Conservation (phyloP, 805 yeast genomes). For the Suhomyces tanzawaensis region DNA sequence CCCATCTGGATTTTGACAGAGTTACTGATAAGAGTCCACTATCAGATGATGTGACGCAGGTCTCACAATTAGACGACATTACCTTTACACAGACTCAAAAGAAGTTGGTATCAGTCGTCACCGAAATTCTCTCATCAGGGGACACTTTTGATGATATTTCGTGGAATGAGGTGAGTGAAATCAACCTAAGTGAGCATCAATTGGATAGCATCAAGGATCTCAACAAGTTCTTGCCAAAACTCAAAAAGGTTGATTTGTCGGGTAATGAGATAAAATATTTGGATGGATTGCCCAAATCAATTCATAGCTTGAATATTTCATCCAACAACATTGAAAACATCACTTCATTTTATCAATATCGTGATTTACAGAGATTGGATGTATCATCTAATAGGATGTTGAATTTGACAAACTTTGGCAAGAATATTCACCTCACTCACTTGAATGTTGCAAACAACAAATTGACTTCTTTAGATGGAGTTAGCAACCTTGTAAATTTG, state of each 20-base stretch:
- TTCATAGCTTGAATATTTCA: constrained; percentile 39
- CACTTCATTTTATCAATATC: constrained; percentile 39
- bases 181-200: constrained; percentile 32
- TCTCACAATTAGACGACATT: constrained; percentile 41
- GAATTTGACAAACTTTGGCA: constrained; percentile 33
- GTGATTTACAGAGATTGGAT: constrained; percentile 42
- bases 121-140: constrained; percentile 36
- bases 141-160: constrained; percentile 31
- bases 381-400: constrained; percentile 37
- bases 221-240: constrained; percentile 43
- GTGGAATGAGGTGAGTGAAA: constrained; percentile 42
- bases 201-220: constrained; percentile 45
- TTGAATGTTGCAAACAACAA: constrained; percentile 38
- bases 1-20: constrained; percentile 19
- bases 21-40: constrained; percentile 10
- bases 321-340: constrained; percentile 39
- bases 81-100: constrained; percentile 49
- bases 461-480: constrained; percentile 34
- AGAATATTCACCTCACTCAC: constrained; percentile 42
- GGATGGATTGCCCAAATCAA: constrained; percentile 44
- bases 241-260: constrained; percentile 39
- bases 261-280: constrained; percentile 41
- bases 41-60: constrained; percentile 37
- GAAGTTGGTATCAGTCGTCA: constrained; percentile 44
- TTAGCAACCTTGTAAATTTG: constrained; percentile 39